Percentiles rank a stretch among this genome's conserved stretches.
These are phyloP conservation scores for Saccharomyces pastorianus DNA, from an alignment of 1,139 yeast species.

Conservation along the genomic window DNA sequence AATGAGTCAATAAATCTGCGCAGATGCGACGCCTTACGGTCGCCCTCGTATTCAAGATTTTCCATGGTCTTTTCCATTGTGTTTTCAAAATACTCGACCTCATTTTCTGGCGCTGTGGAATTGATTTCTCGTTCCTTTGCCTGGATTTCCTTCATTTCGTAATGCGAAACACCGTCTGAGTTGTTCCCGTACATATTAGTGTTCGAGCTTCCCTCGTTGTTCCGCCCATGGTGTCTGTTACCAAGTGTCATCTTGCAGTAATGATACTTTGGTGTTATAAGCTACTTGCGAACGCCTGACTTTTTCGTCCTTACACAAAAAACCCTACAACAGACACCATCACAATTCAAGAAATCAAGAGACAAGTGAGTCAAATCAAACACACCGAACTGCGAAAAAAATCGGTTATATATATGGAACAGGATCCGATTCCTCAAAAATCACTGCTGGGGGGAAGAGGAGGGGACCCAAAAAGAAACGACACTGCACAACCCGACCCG, in stretches of 20 bases:
- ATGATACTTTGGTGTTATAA: not conserved
- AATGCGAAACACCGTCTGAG: constrained; percentile 5
- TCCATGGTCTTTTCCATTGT: constrained; percentile 6
- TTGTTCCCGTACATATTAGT: not conserved
- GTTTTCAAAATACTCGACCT: constrained; percentile 19
- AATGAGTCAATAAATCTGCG: constrained; percentile 25
- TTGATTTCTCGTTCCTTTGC: constrained; percentile 7
- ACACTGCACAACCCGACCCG: not conserved
- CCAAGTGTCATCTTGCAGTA: not conserved
- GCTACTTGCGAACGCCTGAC: not conserved
- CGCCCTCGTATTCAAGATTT: not conserved
- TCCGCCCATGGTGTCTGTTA: not conserved
- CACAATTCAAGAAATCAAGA: not conserved
- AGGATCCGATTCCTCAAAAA: not conserved
- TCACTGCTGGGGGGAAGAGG: not conserved
- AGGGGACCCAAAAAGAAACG: not conserved
- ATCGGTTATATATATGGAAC: not conserved
- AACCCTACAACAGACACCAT: too few species aligned
- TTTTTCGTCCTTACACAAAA: not conserved
- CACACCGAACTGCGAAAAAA: not conserved
- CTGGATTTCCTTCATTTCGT: constrained; percentile 12
- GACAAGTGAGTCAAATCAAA: too few species aligned
- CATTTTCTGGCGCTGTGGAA: constrained; percentile 12
- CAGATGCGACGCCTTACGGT: constrained; percentile 5
- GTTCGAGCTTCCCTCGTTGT: not conserved